phyloP scores from a whole-genome alignment of 2,329 filamentous ascomycete species.

The Sporothrix inflata region DNA sequence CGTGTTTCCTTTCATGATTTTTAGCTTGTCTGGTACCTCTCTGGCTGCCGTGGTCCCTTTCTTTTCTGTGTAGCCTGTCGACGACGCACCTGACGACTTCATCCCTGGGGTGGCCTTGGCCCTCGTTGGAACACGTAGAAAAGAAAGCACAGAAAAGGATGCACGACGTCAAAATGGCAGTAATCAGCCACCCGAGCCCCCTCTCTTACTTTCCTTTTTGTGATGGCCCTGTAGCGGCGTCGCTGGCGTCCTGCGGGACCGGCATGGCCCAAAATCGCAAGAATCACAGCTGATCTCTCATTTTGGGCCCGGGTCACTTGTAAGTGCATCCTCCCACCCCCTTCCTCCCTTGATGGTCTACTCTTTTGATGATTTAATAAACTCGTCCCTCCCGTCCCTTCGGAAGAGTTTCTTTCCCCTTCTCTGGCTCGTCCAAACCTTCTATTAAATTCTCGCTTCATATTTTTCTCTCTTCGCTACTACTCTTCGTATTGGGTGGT shows the following conservation, averaged over 20 bases:
- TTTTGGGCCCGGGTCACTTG: neutral
- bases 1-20: neutral
- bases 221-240: too few relatives aligned
- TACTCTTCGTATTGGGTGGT: neutral
- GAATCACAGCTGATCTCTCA: neutral
- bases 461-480: neutral
- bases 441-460: neutral
- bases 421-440: neutral
- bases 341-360: neutral
- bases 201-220: too few relatives aligned
- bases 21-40: neutral
- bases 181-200: neutral
- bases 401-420: neutral
- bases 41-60: neutral
- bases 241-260: conserved; percentile 1
- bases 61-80: too few relatives aligned
- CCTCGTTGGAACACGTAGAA: neutral
- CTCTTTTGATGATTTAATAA: neutral
- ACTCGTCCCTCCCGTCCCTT: neutral
- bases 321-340: neutral
- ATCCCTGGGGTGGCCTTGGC: neutral
- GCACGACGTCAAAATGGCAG: neutral
- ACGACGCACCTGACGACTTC: neutral
- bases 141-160: neutral
- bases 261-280: conserved; percentile 8